Evolutionary conservation across 345 rosid genomes (phyloP), one percentile per base, ranked within the genome.

Genomic region (Lepidium didymum): DNA sequence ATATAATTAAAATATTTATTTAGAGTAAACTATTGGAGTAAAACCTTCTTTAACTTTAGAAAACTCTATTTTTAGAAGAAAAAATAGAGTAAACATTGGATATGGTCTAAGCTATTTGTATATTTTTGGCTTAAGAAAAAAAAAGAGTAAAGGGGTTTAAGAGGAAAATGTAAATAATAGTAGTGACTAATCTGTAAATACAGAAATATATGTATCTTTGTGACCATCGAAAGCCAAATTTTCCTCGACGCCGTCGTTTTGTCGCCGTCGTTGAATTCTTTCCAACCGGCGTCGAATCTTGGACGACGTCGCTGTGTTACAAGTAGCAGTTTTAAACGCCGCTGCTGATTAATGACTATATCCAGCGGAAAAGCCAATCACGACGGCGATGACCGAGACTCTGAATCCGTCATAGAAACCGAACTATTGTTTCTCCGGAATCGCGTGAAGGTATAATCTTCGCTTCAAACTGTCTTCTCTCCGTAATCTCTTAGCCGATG

Each of bases 381-480:
- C 8, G 41, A 9, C 59, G 70, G 56, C 55, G 68, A 51, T 14
- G 10, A 60, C 14, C 50, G 10, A 56, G 73, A 78, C 44, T 46
- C 70, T 25, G 45, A 60, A 41, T 61, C 29, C 68, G 38, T 60
- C 38, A 56, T 53, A 23, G 69, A 25, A 35, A 66, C 65, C 57
- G 79, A 79, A 56, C 10, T 81, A 49, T 55, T 66, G 45, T 58
- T 60, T 71, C 81, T 84, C 67, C 83, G 68, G 13, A 78, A 53
- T 41, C 80, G 85, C 72, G 78, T 84, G 12, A 68, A 81, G 82
- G 88, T 84, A 35, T 3, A 9, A 54, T 58, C 73, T 59, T 60
- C 33, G 33, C 57, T 42, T 64, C 34, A 16, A 45, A 8, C 10
- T 7, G 34, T 37, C 13, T 43, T 7, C 31, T 62, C 53, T 44